Evolutionary conservation across 768 basidiomycete species (phyloP).

Genomic region (Leccinum ochraceum): DNA sequence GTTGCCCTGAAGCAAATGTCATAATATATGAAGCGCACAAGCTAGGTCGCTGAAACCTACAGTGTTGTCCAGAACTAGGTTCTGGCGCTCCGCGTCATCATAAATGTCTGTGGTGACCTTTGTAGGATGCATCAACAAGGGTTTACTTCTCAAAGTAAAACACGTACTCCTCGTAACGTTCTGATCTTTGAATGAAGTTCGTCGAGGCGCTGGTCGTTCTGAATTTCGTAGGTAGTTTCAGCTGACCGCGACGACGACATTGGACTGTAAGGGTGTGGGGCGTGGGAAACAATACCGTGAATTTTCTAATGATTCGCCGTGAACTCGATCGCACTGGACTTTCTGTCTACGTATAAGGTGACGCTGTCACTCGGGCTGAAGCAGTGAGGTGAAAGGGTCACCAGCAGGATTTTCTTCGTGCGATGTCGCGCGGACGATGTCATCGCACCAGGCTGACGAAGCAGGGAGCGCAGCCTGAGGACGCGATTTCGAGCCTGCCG

Average conservation of each 20-base stretch:
- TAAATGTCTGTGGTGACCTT: constrained; percentile 88
- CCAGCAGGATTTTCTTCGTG: too few species aligned
- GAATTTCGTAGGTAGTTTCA: constrained; percentile 78
- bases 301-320: too few species aligned
- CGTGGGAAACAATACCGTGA: constrained; percentile 21
- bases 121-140: background rate
- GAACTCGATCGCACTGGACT: too few species aligned
- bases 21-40: background rate
- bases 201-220: constrained; percentile 84
- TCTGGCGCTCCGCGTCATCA: constrained; percentile 82
- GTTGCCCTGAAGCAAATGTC: too few species aligned
- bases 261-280: background rate
- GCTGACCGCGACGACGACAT: constrained; percentile 44
- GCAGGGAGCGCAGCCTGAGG: too few species aligned
- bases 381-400: too few species aligned
- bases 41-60: constrained; percentile 41
- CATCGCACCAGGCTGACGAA: too few species aligned
- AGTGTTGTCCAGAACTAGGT: constrained; percentile 73
- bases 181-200: constrained; percentile 85
- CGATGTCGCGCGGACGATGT: too few species aligned
- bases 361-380: too few species aligned
- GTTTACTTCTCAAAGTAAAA: background rate
- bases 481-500: too few species aligned
- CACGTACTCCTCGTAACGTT: constrained; percentile 70
- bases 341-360: too few species aligned